Base-by-base conservation (phyloP, 257 asterid species). In the Scutellaria baicalensis region DNA sequence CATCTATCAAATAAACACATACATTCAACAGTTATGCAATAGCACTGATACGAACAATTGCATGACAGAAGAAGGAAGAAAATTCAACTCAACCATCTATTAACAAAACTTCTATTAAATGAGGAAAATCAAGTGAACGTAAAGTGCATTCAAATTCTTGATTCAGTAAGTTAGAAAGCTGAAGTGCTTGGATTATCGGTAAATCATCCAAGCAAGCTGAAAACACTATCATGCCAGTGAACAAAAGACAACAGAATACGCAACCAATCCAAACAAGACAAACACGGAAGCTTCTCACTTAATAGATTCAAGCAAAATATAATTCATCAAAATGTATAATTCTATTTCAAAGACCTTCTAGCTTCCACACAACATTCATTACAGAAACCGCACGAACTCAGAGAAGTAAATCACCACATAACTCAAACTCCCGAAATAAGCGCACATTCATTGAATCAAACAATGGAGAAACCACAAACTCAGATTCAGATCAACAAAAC, bases 401-500 rank as follows among this genome's bases (percentile, higher is more conserved):
- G 1, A 59, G 11, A 50, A 6, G 36, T 14, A 62, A 45, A 14
- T 51, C 6, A 62, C 45, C 6, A 39, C 42, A 21, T 47, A 44
- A 61, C 68, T 48, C 8, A 64, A 66, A 36, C 39, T 47, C 33
- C 18, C 27, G 14, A 20, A 51, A 14, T 27, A 47, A 38, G 27
- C 49, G 65, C 68, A 58, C 70, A 42, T 27, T 40, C 55, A 69
- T 43, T 35, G 1, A 36, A 49, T 23, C 59, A 13, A 61, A 68
- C 35, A 45, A 45, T 51, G 10, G 18, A 56, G 14, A 39, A 3
- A 23, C 27, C 20, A 48, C 43, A 49, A 50, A 49, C 40, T 44
- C 9, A 9, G 56, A 76, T 54, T 61, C 68, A 66, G 57, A 66
- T 63, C 54, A 56, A 68, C 54, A 61, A 39, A 59, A 36, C 66